Percentiles rank a stretch among this genome's conserved stretches.
Conservation (phyloP, 73 alveolate genomes). For the Urostyla sp. region DNA sequence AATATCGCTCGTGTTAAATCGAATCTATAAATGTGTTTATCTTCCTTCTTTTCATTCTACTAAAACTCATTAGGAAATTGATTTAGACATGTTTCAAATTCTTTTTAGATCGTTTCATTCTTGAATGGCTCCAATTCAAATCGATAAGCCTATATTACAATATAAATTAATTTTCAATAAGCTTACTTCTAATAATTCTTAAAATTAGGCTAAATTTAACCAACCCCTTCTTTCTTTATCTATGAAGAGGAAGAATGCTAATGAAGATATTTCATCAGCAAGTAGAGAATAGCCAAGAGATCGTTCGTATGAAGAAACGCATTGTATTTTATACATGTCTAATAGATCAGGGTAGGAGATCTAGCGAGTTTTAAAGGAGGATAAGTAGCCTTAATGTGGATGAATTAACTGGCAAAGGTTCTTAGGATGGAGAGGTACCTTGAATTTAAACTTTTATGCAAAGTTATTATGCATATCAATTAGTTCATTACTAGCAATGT, state of each 20-base stretch:
- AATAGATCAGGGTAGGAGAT: slow-evolving; percentile 65
- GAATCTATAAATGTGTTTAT: slow-evolving; percentile 13
- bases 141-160: not conserved
- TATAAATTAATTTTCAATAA: not conserved
- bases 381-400: slow-evolving; percentile 70
- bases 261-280: slow-evolving; percentile 71
- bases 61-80: slow-evolving; percentile 40
- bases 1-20: slow-evolving; percentile 47
- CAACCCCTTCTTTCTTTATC: slow-evolving; percentile 67
- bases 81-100: slow-evolving; percentile 14
- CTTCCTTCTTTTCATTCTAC: not conserved
- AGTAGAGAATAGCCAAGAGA: slow-evolving; percentile 61
- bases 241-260: slow-evolving; percentile 61
- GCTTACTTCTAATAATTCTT: slow-evolving; percentile 42
- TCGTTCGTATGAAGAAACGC: slow-evolving; percentile 71
- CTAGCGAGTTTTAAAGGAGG: slow-evolving; percentile 14
- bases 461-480: slow-evolving; percentile 67
- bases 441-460: slow-evolving; percentile 50
- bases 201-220: slow-evolving; percentile 42
- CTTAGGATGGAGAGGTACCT: slow-evolving; percentile 69
- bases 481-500: slow-evolving; percentile 33
- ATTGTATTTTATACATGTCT: slow-evolving; percentile 53
- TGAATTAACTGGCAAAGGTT: slow-evolving; percentile 65
- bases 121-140: slow-evolving; percentile 32
- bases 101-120: slow-evolving; percentile 36